Percentiles rank a stretch among this genome's conserved stretches.
phyloP scores from a whole-genome alignment of 2,329 filamentous ascomycete genomes.

The Ceratocystis smalleyi region DNA sequence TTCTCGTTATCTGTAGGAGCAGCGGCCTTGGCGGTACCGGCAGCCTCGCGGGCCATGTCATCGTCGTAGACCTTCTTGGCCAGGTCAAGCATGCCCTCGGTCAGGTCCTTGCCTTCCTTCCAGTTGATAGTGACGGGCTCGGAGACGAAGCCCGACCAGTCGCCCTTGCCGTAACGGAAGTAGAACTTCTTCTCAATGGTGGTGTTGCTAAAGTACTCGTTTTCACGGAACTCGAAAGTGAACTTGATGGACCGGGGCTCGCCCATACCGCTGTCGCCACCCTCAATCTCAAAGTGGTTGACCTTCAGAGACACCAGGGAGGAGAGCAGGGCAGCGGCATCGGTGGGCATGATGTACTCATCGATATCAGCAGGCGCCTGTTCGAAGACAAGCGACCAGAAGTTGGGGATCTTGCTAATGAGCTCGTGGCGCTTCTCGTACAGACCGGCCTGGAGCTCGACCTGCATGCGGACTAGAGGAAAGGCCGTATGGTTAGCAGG shows the following conservation, averaged over 20 bases:
- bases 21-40: slow-evolving; percentile 25
- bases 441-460: slow-evolving; percentile 50
- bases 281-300: slow-evolving; percentile 61
- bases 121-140: slow-evolving; percentile 80
- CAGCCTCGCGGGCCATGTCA: slow-evolving; percentile 31
- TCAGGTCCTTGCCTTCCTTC: slow-evolving; percentile 77
- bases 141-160: slow-evolving; percentile 64
- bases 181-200: slow-evolving; percentile 84
- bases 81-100: slow-evolving; percentile 60
- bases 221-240: slow-evolving; percentile 63
- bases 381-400: slow-evolving; percentile 91
- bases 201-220: slow-evolving; percentile 66
- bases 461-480: slow-evolving; percentile 53
- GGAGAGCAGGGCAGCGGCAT: slow-evolving; percentile 56
- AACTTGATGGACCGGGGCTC: slow-evolving; percentile 69
- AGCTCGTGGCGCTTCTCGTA: slow-evolving; percentile 62
- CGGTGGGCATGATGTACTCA: slow-evolving; percentile 69
- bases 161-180: slow-evolving; percentile 52
- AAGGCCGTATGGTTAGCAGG: slow-evolving; percentile 16
- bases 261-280: slow-evolving; percentile 37
- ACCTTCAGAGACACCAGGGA: slow-evolving; percentile 55
- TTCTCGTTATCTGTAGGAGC: slow-evolving; percentile 34
- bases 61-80: slow-evolving; percentile 55
- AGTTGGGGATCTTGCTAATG: slow-evolving; percentile 60
- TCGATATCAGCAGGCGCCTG: slow-evolving; percentile 74